Base-by-base conservation (phyloP, 352 stramenopile species). In the Blastocystis hominis region DNA sequence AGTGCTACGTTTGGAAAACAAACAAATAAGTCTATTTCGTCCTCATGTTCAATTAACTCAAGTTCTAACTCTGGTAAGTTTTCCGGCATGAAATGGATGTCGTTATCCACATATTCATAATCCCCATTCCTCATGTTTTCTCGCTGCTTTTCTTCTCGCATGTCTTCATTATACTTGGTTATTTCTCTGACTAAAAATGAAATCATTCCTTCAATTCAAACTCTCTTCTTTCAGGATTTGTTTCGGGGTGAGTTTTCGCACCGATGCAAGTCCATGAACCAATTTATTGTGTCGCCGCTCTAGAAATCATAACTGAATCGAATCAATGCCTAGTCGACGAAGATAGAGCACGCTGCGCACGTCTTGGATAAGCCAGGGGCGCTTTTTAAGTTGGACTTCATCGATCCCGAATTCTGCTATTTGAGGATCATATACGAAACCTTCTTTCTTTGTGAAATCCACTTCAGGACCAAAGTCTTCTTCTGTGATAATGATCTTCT, bases 121-220 rank as follows among this genome's bases (percentile, higher is more conserved):
- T 66, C 55, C 30, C 55, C 55, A 61, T 84, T 84, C 5, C 72
- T 46, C 20, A 68, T 68, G 40, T 84, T 63, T 53, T 84, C 72
- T 42, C 47, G 24, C 34, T 84, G 44, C 72, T 84, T 84, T 20
- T 64, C 72, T 42, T 66, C 54, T 44, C 72, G 50, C 72, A 84
- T 84, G 44, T 84, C 72, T 44, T 84, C 72, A 46, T 84, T 84
- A 53, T 84, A 84, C 34, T 84, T 66, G 4, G 72, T 84, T n/a
- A 84, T 84, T 84, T 84, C 72, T 46, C 72, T 46, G 20, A 84
- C 72, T 84, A 84, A 9, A 20, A 15, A 44, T 84, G 36, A 56
- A 24, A n/a, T 7, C 20, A 24, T 20, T 30, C 5, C 34, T 30
- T 30, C 10, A 66, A 15, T n/a, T 20, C 4, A 2, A 17, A 84